Base-by-base conservation (phyloP, 2,329 filamentous ascomycete species). In the Monilinia polystroma region DNA sequence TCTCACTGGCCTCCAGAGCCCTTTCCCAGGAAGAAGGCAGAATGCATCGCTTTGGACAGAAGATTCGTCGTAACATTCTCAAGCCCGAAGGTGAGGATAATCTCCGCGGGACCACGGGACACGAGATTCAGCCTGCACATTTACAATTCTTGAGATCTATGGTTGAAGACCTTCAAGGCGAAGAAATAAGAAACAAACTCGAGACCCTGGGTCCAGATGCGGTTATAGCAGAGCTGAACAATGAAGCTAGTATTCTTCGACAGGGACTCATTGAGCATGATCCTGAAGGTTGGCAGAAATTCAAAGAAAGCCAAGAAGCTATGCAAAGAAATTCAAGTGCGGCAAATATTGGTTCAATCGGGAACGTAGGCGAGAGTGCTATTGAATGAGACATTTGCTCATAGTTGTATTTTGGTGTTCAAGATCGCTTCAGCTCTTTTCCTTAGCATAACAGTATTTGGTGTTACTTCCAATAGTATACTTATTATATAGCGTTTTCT, bases 11-110 rank as follows among this genome's bases (percentile, higher is more conserved):
- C 55, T 85, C 85, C 4, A 85, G 86, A 62, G 86, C 85, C 29
- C 83, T 89, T 68, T 83, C 84, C 0, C 82, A 86, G 56, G 89
- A 91, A 79, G 89, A 91, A 82, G 89, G 88, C 43, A 85, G 85
- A 43, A 83, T 91, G 71, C 88, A 90, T 73, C 86, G 88, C 35
- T 83, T 91, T 49, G 87, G 88, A 41, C 87, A 90, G 73, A 83
- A 85, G 70, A 80, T 91, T 55, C 85, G 87, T 26, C 85, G 87
- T 53, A 86, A 89, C 67, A 82, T 90, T 49, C 79, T 90, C 32
- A 82, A 81, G 59, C 69, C 73, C 3, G 72, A 76, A n/a, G 51
- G 41, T 3, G 72, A 72, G 53, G 71, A 73, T 26, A 55, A 72
- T 38, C 45, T 56, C 5, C 68, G 71, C 23, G 69, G 72, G 78